phyloP scores from a whole-genome alignment of 2,329 filamentous ascomycete genomes.

The Byssochlamys sp. region DNA sequence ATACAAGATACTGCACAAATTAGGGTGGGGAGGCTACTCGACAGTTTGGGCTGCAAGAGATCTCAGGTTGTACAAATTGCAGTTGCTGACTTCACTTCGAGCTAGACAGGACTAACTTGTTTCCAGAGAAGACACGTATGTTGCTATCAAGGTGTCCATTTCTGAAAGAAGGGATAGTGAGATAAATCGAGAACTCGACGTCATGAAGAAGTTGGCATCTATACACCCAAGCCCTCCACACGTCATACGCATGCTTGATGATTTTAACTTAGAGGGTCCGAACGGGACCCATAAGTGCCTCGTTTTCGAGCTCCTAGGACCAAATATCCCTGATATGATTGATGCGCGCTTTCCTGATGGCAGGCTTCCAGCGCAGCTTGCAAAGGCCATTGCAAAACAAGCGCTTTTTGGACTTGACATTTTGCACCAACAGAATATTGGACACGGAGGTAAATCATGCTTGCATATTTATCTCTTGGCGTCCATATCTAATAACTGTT shows the following conservation, averaged over 20 bases:
- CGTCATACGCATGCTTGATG: background rate
- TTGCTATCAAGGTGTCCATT: background rate
- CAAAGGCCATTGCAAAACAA: constrained; percentile 35
- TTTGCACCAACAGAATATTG: constrained; percentile 32
- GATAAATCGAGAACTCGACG: background rate
- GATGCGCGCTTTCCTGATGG: background rate
- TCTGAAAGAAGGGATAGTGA: background rate
- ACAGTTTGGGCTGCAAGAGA: constrained; percentile 29
- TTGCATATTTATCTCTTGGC: background rate
- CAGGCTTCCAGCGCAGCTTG: constrained; percentile 25
- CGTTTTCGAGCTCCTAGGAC: background rate
- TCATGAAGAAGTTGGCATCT: background rate
- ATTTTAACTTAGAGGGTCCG: background rate
- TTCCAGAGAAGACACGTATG: background rate
- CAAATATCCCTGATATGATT: background rate
- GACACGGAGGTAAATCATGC: constrained; percentile 27
- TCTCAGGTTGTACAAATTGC: constrained; percentile 9
- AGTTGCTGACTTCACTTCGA: background rate
- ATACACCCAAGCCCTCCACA: background rate
- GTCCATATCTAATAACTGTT: constrained; percentile 3
- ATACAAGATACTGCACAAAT: constrained; percentile 30
- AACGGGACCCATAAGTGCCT: background rate
- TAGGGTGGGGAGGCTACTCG: constrained; percentile 28
- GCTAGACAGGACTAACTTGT: background rate
- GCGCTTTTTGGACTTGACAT: constrained; percentile 26